Evolutionary conservation across 805 yeast species (phyloP).

Genomic region (Candida gorgasii): DNA sequence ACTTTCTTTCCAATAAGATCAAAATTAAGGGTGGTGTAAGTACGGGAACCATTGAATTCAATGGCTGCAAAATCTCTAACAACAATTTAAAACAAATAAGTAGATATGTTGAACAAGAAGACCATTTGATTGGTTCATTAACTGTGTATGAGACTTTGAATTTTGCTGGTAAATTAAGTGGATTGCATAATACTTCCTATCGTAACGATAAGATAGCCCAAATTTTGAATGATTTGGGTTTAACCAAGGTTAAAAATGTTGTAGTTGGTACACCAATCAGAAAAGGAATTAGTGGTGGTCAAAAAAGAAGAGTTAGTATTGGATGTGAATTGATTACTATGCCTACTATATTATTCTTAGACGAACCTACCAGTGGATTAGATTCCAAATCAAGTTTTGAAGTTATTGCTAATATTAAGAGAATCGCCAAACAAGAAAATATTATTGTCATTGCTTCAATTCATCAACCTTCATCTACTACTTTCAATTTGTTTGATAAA

Average conservation of each 20-base stretch:
- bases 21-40: conserved; percentile 13
- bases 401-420: conserved; percentile 46
- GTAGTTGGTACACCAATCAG: conserved; percentile 22
- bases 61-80: conserved; percentile 20
- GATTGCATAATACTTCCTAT: background rate
- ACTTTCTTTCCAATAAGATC: conserved; percentile 35
- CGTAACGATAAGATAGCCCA: conserved; percentile 7
- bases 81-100: conserved; percentile 19
- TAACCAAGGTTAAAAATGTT: conserved; percentile 16
- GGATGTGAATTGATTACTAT: conserved; percentile 21
- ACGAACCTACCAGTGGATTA: conserved; percentile 63
- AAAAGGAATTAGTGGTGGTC: conserved; percentile 26
- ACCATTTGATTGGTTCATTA: conserved; percentile 21
- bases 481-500: conserved; percentile 36
- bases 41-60: conserved; percentile 24
- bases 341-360: conserved; percentile 47
- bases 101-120: conserved; percentile 24
- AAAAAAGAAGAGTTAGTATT: conserved; percentile 23
- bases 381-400: conserved; percentile 59
- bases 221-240: conserved; percentile 15
- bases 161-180: conserved; percentile 8
- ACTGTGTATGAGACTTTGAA: conserved; percentile 20
- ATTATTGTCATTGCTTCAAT: conserved; percentile 52
- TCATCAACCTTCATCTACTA: conserved; percentile 50
- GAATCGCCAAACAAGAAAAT: conserved; percentile 34